Percentiles rank a stretch among this genome's conserved stretches.
phyloP scores from a whole-genome alignment of 768 basidiomycete genomes.

The Crucibulum laeve region DNA sequence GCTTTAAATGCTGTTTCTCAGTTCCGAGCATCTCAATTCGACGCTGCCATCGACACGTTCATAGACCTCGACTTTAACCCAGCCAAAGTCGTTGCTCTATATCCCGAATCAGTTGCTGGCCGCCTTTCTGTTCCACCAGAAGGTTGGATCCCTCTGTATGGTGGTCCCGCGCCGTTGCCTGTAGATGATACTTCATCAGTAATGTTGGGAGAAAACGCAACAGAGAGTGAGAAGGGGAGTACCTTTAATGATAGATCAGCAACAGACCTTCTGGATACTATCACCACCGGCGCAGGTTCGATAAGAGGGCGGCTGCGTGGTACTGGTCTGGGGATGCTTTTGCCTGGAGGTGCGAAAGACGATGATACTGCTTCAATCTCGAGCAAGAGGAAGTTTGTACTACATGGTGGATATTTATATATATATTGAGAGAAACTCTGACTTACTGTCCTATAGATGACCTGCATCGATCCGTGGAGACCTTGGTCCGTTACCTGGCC shows the following conservation, averaged over 20 bases:
- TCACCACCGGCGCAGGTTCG: constrained; percentile 30
- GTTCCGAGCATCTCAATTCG: constrained; percentile 66
- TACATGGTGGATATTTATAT: constrained; percentile 23
- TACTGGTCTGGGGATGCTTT: constrained; percentile 50
- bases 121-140: constrained; percentile 65
- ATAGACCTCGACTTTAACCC: constrained; percentile 88
- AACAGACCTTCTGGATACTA: constrained; percentile 27
- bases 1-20: constrained; percentile 76
- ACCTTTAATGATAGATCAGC: constrained; percentile 16
- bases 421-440: not conserved
- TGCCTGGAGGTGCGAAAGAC: constrained; percentile 45
- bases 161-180: constrained; percentile 49
- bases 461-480: constrained; percentile 73
- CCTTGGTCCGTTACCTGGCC: constrained; percentile 81
- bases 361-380: constrained; percentile 56
- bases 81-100: constrained; percentile 88
- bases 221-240: constrained; percentile 13
- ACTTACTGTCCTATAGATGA: constrained; percentile 37
- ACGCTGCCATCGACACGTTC: constrained; percentile 82
- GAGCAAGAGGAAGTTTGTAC: constrained; percentile 25
- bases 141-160: constrained; percentile 79
- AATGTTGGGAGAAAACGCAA: constrained; percentile 12
- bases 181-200: constrained; percentile 22
- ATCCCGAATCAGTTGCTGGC: constrained; percentile 78
- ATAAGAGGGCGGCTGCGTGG: constrained; percentile 47